Base-by-base conservation (phyloP, 139 green algal species). In the Pleodorina starrii region DNA sequence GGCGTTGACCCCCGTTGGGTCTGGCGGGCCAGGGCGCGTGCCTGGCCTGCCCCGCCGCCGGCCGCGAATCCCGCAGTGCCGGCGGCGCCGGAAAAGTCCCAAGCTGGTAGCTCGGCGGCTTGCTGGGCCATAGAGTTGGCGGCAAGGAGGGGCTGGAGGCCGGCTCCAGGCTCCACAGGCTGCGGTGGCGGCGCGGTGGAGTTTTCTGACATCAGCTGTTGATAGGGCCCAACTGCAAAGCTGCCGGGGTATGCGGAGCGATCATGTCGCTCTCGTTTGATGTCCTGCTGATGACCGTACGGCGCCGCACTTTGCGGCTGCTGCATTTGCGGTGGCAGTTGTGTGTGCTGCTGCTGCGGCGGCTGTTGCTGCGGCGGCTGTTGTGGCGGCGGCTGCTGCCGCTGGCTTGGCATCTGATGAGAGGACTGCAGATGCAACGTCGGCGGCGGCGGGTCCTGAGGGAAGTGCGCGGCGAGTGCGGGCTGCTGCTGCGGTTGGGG, bases 211-310 rank as follows among this genome's bases (percentile, higher is more conserved):
- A 76, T 76, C 17, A 48, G 32, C 17, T 5, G n/a, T 48, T 69
- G 48, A 46, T 84, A 69, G 19, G 48, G 48, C 48, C 76, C 76
- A 19, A 40, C 48, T 21, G 72, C n/a, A 40, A 48, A 16, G 5
- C 0, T 32, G 44, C 35, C 11, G 48, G 48, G 48, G 44, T 16
- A 42, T 27, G 74, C n/a, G 10, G 74, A 43, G 17, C 44, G 25
- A 1, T 84, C 76, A 19, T 84, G 36, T 5, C 44, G n/a, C 43
- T 82, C 74, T 21, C 44, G 44, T 25, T 82, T 82, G 17, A 82
- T 40, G 40, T 19, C 4, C 25, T 46, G 35, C 40, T 12, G 35
- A 14, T 36, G 40, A 32, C 17, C 16, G 25, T 19, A 38, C n/a
- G 21, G 27, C 21, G 63, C 2, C 63, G 35, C 11, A 32, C 16